Base-by-base conservation (phyloP, 208 protist genomes). In the Sergeia podlipaevii region DNA sequence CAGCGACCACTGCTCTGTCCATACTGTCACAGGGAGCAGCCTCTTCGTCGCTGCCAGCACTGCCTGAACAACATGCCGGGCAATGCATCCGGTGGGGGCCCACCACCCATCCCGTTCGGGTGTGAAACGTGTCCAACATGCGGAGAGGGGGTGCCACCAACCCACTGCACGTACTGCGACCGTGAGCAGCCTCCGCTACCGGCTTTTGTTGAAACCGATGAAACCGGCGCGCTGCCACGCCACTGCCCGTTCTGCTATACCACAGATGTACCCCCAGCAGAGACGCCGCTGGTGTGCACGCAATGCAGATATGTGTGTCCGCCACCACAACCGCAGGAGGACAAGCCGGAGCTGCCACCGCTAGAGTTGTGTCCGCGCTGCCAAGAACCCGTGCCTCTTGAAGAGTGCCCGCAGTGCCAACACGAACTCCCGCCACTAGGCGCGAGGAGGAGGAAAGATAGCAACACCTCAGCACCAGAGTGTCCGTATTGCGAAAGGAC, bases 101-200 rank as follows among this genome's bases (percentile, higher is more conserved):
- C n/a, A n/a, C n/a, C n/a, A n/a, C n/a, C n/a, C n/a, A n/a, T n/a
- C n/a, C n/a, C n/a, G n/a, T n/a, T n/a, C n/a, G n/a, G n/a, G n/a
- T n/a, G n/a, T n/a, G n/a, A 15, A 20, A 17, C 39, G 10, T 45
- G 39, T 21, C 39, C 7, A 20, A 20, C 17, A n/a, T 45, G 39
- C 39, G 39, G 39, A n/a, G n/a, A 32, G 0, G 53, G 27, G n/a
- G 32, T 49, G 7, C 41, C 53, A 1, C 21, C 42, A 4, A 38
- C 53, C 10, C 34, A 37, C 53, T 60, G 53, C 30, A 21, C 4
- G 15, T 28, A 32, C 41, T 60, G 53, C 53, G 5, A 15, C 13
- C 53, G 53, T 13, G 29, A 37, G 24, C 41, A 50, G 53, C 53
- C 62, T 36, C 48, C 48, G 46, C 38, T 55, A 26, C 52, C 51